phyloP scores from a whole-genome alignment of 176 grass and related monocot genomes.

The Bothriochloa decipiens region DNA sequence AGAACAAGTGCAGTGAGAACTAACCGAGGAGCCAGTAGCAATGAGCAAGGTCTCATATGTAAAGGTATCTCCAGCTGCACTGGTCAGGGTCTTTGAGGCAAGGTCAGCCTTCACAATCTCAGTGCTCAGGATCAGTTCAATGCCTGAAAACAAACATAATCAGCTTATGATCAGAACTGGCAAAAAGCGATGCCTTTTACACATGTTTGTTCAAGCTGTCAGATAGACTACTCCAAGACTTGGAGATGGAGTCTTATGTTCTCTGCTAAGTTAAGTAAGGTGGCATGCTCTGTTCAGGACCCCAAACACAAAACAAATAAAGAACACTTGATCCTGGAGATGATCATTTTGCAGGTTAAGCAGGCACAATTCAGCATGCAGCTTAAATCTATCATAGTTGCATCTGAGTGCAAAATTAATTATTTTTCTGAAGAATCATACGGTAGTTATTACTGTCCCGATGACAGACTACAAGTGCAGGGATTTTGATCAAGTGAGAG shows the following conservation, averaged over 20 bases:
- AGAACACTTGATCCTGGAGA: not conserved
- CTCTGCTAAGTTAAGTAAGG: not conserved
- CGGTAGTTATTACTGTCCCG: not conserved
- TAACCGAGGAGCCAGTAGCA: conserved; percentile 87
- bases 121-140: conserved; percentile 81
- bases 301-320: not conserved
- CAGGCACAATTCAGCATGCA: not conserved
- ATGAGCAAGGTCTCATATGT: conserved; percentile 81
- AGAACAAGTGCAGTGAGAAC: conserved; percentile 22
- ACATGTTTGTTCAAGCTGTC: not conserved
- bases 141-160: conserved; percentile 51
- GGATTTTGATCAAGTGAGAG: too few relatives aligned
- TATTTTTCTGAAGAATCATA: not conserved
- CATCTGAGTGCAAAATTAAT: not conserved
- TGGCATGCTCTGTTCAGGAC: not conserved
- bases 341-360: not conserved
- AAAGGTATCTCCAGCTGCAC: conserved; percentile 57
- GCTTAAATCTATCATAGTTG: not conserved
- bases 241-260: not conserved
- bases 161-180: not conserved
- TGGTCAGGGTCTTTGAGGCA: conserved; percentile 69
- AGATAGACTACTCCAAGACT: not conserved
- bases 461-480: not conserved
- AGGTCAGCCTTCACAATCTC: conserved; percentile 92
- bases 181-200: not conserved